Evolutionary conservation across 2,329 filamentous ascomycete species (phyloP).

Genomic region (Fonsecaea pedrosoi): DNA sequence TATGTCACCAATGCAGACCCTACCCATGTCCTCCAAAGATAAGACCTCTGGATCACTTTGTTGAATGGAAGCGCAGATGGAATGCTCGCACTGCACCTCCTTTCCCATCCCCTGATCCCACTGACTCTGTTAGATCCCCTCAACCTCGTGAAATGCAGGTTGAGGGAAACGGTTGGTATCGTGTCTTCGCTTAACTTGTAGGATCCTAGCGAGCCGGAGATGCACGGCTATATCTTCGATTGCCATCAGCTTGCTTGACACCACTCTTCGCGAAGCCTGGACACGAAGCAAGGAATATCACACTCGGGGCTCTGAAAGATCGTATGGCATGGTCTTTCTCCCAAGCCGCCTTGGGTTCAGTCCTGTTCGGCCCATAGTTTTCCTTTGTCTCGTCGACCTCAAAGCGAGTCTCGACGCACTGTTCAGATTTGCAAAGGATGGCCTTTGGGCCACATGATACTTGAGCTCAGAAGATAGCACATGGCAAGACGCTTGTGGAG

Average conservation of each 20-base stretch:
- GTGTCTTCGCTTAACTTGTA: constrained; percentile 42
- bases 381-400: not conserved
- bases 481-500: not conserved
- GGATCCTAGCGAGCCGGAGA: not conserved
- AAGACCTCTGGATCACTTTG: constrained; percentile 57
- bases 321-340: constrained; percentile 54
- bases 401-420: not conserved
- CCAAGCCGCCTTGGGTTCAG: not conserved
- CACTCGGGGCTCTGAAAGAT: constrained; percentile 51
- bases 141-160: constrained; percentile 37
- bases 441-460: not conserved
- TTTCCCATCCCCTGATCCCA: constrained; percentile 51
- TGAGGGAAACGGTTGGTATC: constrained; percentile 12
- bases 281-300: constrained; percentile 21
- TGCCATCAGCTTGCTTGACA: constrained; percentile 13
- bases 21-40: constrained; percentile 57
- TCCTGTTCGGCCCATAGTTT: not conserved
- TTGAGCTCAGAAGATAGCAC: not conserved
- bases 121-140: constrained; percentile 46
- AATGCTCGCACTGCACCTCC: constrained; percentile 48
- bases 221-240: constrained; percentile 13
- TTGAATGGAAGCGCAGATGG: constrained; percentile 53
- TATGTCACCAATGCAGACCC: constrained; percentile 48
- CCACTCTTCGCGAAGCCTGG: not conserved
- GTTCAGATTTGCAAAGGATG: not conserved